Base-by-base conservation (phyloP, 2,329 filamentous ascomycete genomes). In the Metarhizium anisopliae region DNA sequence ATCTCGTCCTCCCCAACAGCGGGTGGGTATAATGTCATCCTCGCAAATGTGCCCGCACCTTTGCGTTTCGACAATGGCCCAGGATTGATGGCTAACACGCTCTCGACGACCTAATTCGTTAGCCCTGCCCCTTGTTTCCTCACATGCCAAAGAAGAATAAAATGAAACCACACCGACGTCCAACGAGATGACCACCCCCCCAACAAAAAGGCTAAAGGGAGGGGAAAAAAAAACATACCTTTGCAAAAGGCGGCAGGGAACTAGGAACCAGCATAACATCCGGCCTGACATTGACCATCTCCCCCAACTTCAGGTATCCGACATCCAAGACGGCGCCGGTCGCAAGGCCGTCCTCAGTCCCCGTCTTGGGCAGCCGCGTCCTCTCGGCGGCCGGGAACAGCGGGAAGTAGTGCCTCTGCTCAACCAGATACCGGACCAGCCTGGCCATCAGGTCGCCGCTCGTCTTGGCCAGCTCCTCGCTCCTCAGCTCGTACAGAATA, bases 381-480 rank as follows among this genome's bases (percentile, higher is more conserved):
- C 91, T 79, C 52, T 87, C 84, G 13, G 85, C 80, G 0, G 93
- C 85, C 6, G 94, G 94, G 66, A 92, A 96, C 1, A 97, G 73
- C 0, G 94, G 94, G 64, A 90, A 90, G 70, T 92, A 97, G 66
- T 94, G 91, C 6, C 92, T 78, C 72, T 97, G 94, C 71, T 96
- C 88, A 56, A 99, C 82, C 18, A 99, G 70, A 62, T 94, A 86
- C 20, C 84, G 80, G 6, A 87, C 83, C 50, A 92, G 72, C n/a
- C 93, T 76, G 16, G 85, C 83, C 64, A 93, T 77, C 30, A 89
- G 64, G 61, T 89, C 84, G n/a, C 63, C 63, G 2, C 60, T 61
- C 11, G 63, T 63, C 55, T 58, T 61, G 57, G 61, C 60, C 7
- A 83, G 67, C 69, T 95, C 90, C 64, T 93, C 86, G 30, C 80